These are phyloP conservation scores for Beauveria varroae DNA, from an alignment of 2,329 filamentous ascomycete genomes.

Conservation along the genomic window DNA sequence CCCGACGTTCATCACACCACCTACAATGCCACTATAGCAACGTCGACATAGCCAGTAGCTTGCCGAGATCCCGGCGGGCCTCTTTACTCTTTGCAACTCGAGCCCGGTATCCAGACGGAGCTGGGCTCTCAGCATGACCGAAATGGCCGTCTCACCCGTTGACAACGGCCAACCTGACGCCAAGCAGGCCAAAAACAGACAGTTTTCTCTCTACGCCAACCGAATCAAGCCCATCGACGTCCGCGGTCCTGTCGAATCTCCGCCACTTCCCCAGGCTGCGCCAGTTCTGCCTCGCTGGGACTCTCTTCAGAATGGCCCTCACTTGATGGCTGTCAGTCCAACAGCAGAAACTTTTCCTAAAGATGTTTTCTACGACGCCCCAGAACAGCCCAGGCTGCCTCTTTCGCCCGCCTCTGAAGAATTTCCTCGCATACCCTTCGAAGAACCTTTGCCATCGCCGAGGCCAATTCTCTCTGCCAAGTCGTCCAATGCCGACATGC, in stretches of 20 bases:
- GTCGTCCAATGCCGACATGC: slow-evolving; percentile 26
- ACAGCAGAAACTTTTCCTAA: slow-evolving; percentile 1
- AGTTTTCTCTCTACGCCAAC: slow-evolving; percentile 10
- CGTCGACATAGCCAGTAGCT: neutral
- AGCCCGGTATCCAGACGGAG: slow-evolving; percentile 10
- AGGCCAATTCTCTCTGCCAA: slow-evolving; percentile 23
- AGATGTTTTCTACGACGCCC: slow-evolving; percentile 4
- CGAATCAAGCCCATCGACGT: slow-evolving; percentile 9
- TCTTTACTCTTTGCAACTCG: neutral
- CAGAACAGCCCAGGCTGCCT: neutral
- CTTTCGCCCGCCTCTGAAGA: neutral
- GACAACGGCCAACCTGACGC: neutral
- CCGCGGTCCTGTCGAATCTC: neutral
- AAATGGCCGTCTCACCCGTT: slow-evolving; percentile 6
- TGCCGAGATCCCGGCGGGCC: neutral
- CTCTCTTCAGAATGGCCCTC: slow-evolving; percentile 20
- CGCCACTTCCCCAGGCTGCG: slow-evolving; percentile 18
- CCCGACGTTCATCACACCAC: neutral
- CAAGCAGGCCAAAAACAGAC: slow-evolving; percentile 5
- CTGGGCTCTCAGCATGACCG: slow-evolving; percentile 11
- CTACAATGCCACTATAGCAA: slow-evolving; percentile 8
- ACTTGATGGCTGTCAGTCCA: slow-evolving; percentile 5
- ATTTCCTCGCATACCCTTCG: slow-evolving; percentile 6
- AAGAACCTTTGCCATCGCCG: slow-evolving; percentile 17
- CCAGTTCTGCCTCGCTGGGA: slow-evolving; percentile 40